Evolutionary conservation across 345 rosid species (phyloP).

Genomic region (Excoecaria cochinchinensis): DNA sequence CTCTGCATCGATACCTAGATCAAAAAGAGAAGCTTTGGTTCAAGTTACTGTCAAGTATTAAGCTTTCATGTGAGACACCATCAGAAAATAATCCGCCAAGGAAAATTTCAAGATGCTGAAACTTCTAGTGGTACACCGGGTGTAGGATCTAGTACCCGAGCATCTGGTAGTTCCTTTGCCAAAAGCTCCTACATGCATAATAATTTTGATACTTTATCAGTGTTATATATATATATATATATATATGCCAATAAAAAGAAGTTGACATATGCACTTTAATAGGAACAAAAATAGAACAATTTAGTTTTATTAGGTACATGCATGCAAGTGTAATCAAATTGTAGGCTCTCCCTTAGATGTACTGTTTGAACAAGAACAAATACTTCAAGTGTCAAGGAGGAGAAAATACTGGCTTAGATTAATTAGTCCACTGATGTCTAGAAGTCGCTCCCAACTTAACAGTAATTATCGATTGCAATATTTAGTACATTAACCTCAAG

Average conservation of each 20-base stretch:
- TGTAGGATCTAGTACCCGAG: slow-evolving; percentile 61
- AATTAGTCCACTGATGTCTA: too few species aligned
- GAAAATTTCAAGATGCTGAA: slow-evolving; percentile 28
- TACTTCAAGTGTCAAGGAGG: too few species aligned
- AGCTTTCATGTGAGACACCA: background rate
- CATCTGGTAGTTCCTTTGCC: slow-evolving; percentile 60
- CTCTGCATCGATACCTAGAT: too few species aligned
- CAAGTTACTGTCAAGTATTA: background rate
- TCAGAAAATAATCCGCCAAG: background rate
- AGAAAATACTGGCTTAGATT: too few species aligned
- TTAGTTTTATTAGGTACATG: background rate
- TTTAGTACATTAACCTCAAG: too few species aligned
- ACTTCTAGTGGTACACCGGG: slow-evolving; percentile 72
- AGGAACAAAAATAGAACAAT: background rate
- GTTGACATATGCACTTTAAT: background rate
- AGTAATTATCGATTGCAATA: too few species aligned
- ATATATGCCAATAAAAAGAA: background rate
- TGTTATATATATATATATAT: too few species aligned
- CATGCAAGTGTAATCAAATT: too few species aligned
- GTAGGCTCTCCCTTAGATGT: background rate
- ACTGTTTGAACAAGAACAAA: background rate
- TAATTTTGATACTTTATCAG: background rate
- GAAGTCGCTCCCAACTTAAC: too few species aligned
- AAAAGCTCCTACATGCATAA: slow-evolving; percentile 52
- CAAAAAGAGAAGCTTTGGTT: too few species aligned